Evolutionary conservation across 495 filamentous ascomycete genomes (phyloP).

Genomic region (Mytilinidion resinicola): DNA sequence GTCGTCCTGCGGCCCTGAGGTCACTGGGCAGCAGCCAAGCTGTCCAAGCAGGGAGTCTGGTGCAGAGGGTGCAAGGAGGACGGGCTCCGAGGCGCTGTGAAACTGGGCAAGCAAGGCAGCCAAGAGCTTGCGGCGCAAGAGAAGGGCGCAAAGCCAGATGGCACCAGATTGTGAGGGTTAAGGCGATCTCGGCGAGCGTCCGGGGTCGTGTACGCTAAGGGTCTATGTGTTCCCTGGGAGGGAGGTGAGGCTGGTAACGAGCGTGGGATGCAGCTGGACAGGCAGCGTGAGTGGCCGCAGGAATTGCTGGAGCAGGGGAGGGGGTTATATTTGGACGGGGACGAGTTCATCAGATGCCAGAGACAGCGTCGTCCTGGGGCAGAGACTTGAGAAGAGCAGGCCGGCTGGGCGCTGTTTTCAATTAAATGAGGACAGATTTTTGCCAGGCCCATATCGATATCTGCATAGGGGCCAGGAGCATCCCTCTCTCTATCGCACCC

Average conservation of each 20-base stretch:
- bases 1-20: too few species aligned
- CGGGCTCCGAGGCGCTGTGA: not conserved
- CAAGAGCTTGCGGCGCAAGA: slow-evolving; percentile 1
- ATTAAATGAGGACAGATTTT: too few species aligned
- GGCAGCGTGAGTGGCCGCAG: too few species aligned
- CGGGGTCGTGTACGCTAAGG: not conserved
- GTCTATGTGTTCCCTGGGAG: not conserved
- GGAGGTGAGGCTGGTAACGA: not conserved
- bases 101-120: not conserved
- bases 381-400: too few species aligned
- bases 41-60: not conserved
- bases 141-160: not conserved
- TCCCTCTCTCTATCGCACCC: too few species aligned
- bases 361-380: too few species aligned
- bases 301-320: too few species aligned
- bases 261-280: not conserved
- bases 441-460: too few species aligned
- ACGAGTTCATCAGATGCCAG: too few species aligned
- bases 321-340: too few species aligned
- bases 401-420: too few species aligned
- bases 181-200: not conserved
- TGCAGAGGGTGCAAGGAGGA: slow-evolving; percentile 1
- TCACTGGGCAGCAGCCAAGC: not conserved
- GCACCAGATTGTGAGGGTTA: not conserved
- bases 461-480: too few species aligned